phyloP scores from a whole-genome alignment of 2,329 filamentous ascomycete species.

The Verticillium klebahnii region DNA sequence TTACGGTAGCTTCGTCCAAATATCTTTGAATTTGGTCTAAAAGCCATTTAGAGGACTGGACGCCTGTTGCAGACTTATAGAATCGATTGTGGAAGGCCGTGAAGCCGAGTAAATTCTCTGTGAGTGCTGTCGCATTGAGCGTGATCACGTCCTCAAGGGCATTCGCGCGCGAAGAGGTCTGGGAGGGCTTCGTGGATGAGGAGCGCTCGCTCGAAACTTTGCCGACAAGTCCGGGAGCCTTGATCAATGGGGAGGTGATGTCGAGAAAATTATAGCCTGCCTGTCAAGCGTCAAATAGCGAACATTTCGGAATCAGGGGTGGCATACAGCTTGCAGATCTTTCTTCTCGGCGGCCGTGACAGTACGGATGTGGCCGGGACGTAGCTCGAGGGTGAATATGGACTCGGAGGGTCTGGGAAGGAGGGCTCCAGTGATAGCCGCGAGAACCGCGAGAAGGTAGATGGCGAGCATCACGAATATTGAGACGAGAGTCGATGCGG shows the following conservation, averaged over 20 bases:
- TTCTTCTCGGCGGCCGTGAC: conserved; percentile 95
- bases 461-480: neutral
- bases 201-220: conserved; percentile 36
- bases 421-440: neutral
- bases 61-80: conserved; percentile 34
- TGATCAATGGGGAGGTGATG: conserved; percentile 70
- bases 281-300: neutral
- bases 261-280: conserved; percentile 84
- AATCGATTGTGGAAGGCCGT: conserved; percentile 30
- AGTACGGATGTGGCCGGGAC: conserved; percentile 78
- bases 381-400: conserved; percentile 74
- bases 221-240: conserved; percentile 44
- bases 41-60: conserved; percentile 36
- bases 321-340: conserved; percentile 72
- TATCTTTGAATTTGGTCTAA: conserved; percentile 31
- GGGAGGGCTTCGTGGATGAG: conserved; percentile 62
- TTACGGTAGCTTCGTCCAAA: conserved; percentile 28
- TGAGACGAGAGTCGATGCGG: neutral
- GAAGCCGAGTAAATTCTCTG: neutral
- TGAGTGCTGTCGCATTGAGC: neutral
- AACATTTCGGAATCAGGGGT: neutral
- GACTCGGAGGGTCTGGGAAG: conserved; percentile 25
- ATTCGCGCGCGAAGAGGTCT: conserved; percentile 56
- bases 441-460: neutral
- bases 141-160: conserved; percentile 48